Evolutionary conservation across 257 asterid species (phyloP), one percentile per base, ranked within the genome.

Genomic region (Salvia miltiorrhiza): DNA sequence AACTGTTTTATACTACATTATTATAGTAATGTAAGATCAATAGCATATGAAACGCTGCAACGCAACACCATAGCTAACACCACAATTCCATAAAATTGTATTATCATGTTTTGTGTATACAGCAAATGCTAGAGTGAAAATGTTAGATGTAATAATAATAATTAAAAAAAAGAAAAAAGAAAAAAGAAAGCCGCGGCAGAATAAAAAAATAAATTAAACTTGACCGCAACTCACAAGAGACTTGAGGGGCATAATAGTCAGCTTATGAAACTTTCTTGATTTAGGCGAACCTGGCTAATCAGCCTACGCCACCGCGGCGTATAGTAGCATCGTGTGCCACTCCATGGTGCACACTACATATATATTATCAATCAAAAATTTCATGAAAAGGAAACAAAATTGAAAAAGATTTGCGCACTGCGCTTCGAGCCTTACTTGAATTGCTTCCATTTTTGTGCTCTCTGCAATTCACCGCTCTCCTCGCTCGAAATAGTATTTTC

Each of bases 171-270:
- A 40, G 2, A 40, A 4, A 40, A 11, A 40, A 39, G 1, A 9
- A 9, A 2, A 41, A 9, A 40, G 2, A 3, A 10, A 10, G 14
- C 4, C 52, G 21, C 52, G 52, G 21, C 19, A 14, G 17, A n/a
- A 45, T 14, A 6, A 16, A 45, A 2, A 16, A 11, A 13, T 41
- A 13, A 41, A 41, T 41, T 4, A 41, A 41, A 41, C 0, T 40
- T n/a, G 11, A 41, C 5, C 35, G 35, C 5, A 30, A 30, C 45
- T 48, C 24, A 8, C 17, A 3, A 19, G 55, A 17, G 55, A 19
- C 20, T 19, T 44, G 30, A 58, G 71, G 78, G 79, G 73, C 66
- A 74, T 39, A 67, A 67, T 60, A 26, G 78, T 74, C 71, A 23
- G 26, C 26, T 41, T 24, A 11, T 1, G 7, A 7, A 7, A 2